Evolutionary conservation across 1,139 yeast genomes (phyloP).

Genomic region (Blastobotrys capitulatus): DNA sequence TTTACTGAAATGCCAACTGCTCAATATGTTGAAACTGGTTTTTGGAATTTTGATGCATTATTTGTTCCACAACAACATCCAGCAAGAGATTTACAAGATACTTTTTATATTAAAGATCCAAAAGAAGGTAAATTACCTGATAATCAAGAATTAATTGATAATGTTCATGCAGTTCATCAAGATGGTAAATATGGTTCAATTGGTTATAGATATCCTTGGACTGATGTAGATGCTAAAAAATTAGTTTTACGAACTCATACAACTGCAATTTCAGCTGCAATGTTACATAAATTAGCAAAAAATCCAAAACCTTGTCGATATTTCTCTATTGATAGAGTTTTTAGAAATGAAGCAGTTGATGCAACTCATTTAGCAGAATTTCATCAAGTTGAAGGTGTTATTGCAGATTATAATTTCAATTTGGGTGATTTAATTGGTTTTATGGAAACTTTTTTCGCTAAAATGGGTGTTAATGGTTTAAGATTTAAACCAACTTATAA

Average conservation of each 20-base stretch:
- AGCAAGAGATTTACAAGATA: slow-evolving; percentile 97
- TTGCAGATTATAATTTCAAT: slow-evolving; percentile 93
- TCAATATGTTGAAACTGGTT: slow-evolving; percentile 95
- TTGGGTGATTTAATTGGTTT: slow-evolving; percentile 96
- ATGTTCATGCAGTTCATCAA: slow-evolving; percentile 79
- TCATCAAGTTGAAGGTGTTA: slow-evolving; percentile 98
- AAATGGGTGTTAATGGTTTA: slow-evolving; percentile 94
- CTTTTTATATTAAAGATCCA: slow-evolving; percentile 95
- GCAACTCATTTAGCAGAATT: slow-evolving; percentile 99
- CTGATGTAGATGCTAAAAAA: slow-evolving; percentile 78
- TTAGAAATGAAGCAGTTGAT: slow-evolving; percentile 99
- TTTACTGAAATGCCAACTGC: slow-evolving; percentile 99
- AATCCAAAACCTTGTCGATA: slow-evolving; percentile 72
- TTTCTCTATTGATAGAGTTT: slow-evolving; percentile 95
- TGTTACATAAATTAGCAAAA: slow-evolving; percentile 76
- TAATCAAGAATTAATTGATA: slow-evolving; percentile 71
- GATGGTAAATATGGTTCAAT: slow-evolving; percentile 89
- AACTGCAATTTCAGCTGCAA: slow-evolving; percentile 84
- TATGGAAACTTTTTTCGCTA: slow-evolving; percentile 94
- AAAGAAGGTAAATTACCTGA: slow-evolving; percentile 70
- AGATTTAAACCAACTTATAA: slow-evolving; percentile 98
- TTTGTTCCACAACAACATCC: slow-evolving; percentile 99
- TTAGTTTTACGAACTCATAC: slow-evolving; percentile 96
- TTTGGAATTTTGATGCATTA: slow-evolving; percentile 97
- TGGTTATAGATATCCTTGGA: slow-evolving; percentile 99